Evolutionary conservation across 2,329 filamentous ascomycete species (phyloP), one percentile per base, ranked within the genome.

Genomic region (Exophiala xenobiotica): DNA sequence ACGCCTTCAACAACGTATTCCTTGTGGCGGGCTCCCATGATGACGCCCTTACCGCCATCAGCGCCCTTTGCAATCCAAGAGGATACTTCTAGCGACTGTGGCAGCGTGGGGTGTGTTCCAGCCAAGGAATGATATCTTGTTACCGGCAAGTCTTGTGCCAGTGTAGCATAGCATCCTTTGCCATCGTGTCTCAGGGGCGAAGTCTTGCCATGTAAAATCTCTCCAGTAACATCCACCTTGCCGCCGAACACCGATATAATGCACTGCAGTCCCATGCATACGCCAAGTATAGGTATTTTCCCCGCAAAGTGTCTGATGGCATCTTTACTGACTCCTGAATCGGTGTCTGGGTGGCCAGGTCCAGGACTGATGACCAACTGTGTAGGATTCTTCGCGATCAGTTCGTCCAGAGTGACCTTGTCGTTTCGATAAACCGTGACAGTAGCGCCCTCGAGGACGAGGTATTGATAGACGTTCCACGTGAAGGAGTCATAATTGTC

Each of bases 401-500:
- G 77, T 62, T 96, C 86, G 8, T 95, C 84, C 4, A 99, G 71
- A 0, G 86, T 86, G 61, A 97, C 85, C 69, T 96, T 84, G 71
- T 99, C 92, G 67, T 99, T 99, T 63, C 93, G 83, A 72, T 85
- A 88, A 16, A 99, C 93, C 3, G 86, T 88, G 44, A 96, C 93
- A 1, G 78, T 87, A 22, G 95, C 93, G 24, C 93, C 93, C 69
- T 97, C 93, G n/a, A 99, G 83, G 5, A 92, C 87, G 1, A 99
- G 83, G 66, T 99, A 99, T 71, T 99, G 95, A 70, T 97, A 99
- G 53, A 99, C 90, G 67, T 99, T 99, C 90, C 91, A 99, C 53
- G 92, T 96, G 70, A 99, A 99, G 3, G 93, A 97, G 72, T 99
- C 93, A 72, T 97, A 99, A 73, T 99, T 99, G 78, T 99, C 93